Base-by-base conservation (phyloP, 192 early-diverging fungal species). In the Rhizoclosmatium globosum region DNA sequence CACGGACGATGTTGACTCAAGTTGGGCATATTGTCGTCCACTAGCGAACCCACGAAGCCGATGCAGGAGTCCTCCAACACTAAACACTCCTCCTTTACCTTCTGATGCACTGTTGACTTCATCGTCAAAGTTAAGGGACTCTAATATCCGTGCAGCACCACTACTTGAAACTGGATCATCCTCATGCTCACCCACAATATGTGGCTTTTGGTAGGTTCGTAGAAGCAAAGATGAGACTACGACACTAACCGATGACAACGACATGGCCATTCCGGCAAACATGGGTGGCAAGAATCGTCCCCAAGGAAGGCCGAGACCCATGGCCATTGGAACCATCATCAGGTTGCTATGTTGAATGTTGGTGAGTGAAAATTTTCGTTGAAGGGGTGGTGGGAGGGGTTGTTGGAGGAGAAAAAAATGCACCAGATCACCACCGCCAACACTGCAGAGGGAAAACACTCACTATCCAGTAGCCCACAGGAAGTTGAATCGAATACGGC, bases 191-290 rank as follows among this genome's bases (percentile, higher is more conserved):
- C 60, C 50, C 41, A 53, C 21, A 3, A 41, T 46, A 13, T 61
- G 23, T 7, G 85, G 85, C 47, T 56, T 71, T 47, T 71, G 69
- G 82, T 94, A 94, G 42, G 79, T 80, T 78, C 94, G 94, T n/a
- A 99, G 89, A 82, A 93, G 81, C 71, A 99, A 79, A 65, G 94
- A 96, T 45, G 92, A 94, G 50, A 89, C 84, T 43, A 99, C 96
- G n/a, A 99, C 98, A 80, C 92, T 94, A 21, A 97, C 92, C 19
- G 94, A 95, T 68, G 92, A 93, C 70, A 94, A 89, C 1, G 96
- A 96, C 98, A 99, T 99, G 42, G 95, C 94, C 74, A 95, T 83
- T 15, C 98, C 96, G 0, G 96, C 95, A 82, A 96, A 85, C 93
- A 98, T 96, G 0, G 98, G 95, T 44, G 91, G 96, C 66, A 99